Base-by-base conservation (phyloP, 257 asterid species). In the Osmanthus fragrans region DNA sequence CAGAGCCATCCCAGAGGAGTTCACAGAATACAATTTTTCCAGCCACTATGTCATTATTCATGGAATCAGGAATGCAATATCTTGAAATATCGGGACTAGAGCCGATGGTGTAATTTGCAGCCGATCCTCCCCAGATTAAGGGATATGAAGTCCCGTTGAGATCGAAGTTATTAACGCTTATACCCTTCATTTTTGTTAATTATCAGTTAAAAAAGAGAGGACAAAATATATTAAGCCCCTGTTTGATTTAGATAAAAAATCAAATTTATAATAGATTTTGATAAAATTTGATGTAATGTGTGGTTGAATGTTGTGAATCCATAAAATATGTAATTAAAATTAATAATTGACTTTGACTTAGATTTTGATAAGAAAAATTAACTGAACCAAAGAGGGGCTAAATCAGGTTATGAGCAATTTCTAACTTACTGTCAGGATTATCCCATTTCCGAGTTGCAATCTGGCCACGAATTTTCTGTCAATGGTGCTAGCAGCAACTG, bases 71-170 rank as follows among this genome's bases (percentile, higher is more conserved):
- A 18, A 78, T 1, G 73, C 92, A 87, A 11, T 21, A 64, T 47
- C 32, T 73, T 0, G 89, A 51, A n/a, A 27, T 6, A 60, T 82
- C 86, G 0, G 88, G 81, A 71, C 83, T 79, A 0, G 87, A 81
- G 19, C 92, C 92, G 21, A 33, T 71, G 19, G 89, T 87, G 54
- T 87, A 87, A 85, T 87, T 87, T 32, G 92, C 89, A 29, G 89
- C 96, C 34, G 90, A 92, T 71, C 97, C 94, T 45, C 91, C 97
- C 89, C 92, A 88, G 25, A 92, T 83, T 23, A 92, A 79, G 13
- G 97, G 96, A 34, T 91, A 85, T 4, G 80, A 69, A 33, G 82
- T 78, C 23, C 82, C 86, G 13, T 86, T 81, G 42, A 85, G 85
- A 23, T 88, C 86, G 51, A 91, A 92, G 16, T 92, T 76, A 25